Conservation (phyloP, 1,284 basidiomycete genomes). For the Moniliophthora roreri region DNA sequence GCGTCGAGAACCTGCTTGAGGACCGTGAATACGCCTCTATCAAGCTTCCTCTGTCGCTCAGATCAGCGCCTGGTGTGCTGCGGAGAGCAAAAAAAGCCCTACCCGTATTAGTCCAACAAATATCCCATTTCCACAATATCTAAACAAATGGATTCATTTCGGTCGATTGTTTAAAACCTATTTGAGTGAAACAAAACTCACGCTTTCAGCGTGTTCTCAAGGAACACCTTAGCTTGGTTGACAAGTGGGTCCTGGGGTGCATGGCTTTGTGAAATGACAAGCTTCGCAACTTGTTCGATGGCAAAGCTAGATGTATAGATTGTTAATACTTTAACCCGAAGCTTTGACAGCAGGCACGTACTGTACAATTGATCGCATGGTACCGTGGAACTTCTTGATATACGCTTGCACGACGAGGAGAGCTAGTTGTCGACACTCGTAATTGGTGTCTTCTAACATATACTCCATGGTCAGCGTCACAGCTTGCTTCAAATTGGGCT, state of each 20-base stretch:
- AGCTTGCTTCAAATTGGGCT: constrained; percentile 49
- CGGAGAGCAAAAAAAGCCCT: constrained; percentile 13
- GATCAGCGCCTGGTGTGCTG: background rate
- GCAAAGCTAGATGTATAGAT: constrained; percentile 36
- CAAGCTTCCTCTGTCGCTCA: constrained; percentile 30
- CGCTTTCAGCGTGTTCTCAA: constrained; percentile 52
- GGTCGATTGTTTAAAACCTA: constrained; percentile 4
- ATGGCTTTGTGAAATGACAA: constrained; percentile 46
- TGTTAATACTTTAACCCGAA: background rate
- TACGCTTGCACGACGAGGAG: constrained; percentile 60
- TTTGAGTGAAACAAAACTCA: constrained; percentile 27
- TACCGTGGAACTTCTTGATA: constrained; percentile 55
- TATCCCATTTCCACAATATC: constrained; percentile 55
- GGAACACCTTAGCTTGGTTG: constrained; percentile 52
- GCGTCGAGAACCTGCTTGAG: constrained; percentile 47
- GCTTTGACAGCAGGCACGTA: constrained; percentile 29
- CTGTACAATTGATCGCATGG: constrained; percentile 55
- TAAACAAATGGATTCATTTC: constrained; percentile 19
- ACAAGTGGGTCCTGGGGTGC: constrained; percentile 58
- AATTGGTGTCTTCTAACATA: constrained; percentile 51
- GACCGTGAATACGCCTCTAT: constrained; percentile 51
- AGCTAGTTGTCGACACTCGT: constrained; percentile 64
- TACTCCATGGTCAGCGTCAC: constrained; percentile 52
- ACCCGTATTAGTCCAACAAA: constrained; percentile 60
- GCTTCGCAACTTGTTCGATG: constrained; percentile 46